phyloP scores from a whole-genome alignment of 768 basidiomycete genomes.

The Cystofilobasidium capitatum region DNA sequence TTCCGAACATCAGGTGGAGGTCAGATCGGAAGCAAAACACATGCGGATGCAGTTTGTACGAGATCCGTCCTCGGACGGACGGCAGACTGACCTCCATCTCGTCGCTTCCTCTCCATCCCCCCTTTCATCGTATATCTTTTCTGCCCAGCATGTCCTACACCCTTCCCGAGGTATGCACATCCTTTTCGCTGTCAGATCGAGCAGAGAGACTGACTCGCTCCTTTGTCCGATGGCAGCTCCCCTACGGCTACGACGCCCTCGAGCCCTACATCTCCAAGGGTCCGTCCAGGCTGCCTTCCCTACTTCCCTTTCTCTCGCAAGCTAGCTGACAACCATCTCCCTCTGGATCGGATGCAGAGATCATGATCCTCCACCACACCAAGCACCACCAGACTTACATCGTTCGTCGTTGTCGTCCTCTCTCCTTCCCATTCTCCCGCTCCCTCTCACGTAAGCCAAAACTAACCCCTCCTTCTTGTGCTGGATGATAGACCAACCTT shows the following conservation, averaged over 20 bases:
- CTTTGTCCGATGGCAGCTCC: slow-evolving; percentile 42
- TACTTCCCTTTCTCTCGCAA: background rate
- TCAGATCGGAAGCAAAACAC: too few species aligned
- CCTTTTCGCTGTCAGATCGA: background rate
- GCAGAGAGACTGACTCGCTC: background rate
- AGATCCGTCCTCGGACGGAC: too few species aligned
- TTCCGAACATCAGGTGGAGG: too few species aligned
- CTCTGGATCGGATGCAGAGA: slow-evolving; percentile 46
- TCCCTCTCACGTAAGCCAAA: background rate
- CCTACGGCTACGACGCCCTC: slow-evolving; percentile 76
- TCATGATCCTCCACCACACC: slow-evolving; percentile 88
- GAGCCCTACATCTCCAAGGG: slow-evolving; percentile 74
- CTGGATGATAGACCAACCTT: slow-evolving; percentile 19
- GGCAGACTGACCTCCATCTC: too few species aligned
- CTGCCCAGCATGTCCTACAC: slow-evolving; percentile 3
- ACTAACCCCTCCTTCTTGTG: background rate
- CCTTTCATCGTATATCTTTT: too few species aligned
- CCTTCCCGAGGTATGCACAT: background rate
- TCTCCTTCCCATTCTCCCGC: background rate
- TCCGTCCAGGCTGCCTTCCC: background rate
- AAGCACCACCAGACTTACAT: slow-evolving; percentile 90
- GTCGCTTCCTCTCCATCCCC: too few species aligned
- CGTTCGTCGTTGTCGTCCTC: background rate
- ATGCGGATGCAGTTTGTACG: too few species aligned
- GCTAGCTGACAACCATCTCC: background rate